Evolutionary conservation across 1,284 basidiomycete genomes (phyloP).

Genomic region (Ceratobasidium sp.): DNA sequence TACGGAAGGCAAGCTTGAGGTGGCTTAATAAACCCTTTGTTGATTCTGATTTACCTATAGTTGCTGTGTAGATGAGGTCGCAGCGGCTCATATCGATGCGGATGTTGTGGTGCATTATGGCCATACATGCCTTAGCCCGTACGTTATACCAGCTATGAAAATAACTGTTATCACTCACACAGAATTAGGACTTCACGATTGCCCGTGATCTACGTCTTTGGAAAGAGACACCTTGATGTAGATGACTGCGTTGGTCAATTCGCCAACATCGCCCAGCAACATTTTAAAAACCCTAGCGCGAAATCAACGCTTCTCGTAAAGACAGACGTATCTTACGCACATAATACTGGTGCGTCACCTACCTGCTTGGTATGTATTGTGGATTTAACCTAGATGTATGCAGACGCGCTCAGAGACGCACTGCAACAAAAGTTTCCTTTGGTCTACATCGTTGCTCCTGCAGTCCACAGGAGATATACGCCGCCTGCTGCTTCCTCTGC

Average conservation of each 20-base stretch:
- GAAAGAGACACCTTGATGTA: constrained; percentile 71
- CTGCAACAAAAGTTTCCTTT: constrained; percentile 41
- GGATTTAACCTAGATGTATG: constrained; percentile 3
- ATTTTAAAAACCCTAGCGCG: not conserved
- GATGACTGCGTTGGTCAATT: constrained; percentile 61
- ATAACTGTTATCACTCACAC: constrained; percentile 10
- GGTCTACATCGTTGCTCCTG: constrained; percentile 53
- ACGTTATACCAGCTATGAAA: constrained; percentile 22
- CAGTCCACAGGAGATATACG: constrained; percentile 49
- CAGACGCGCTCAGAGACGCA: constrained; percentile 21
- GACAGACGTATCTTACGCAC: constrained; percentile 87
- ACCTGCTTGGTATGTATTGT: constrained; percentile 9
- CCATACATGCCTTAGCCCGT: constrained; percentile 95
- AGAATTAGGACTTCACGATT: constrained; percentile 75
- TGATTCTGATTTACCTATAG: constrained; percentile 60
- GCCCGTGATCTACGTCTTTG: constrained; percentile 88
- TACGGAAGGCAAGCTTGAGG: constrained; percentile 83
- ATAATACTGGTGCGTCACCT: constrained; percentile 67
- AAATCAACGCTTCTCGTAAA: constrained; percentile 65
- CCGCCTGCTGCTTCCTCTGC: constrained; percentile 44
- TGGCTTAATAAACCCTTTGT: not conserved
- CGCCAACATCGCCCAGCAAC: constrained; percentile 36
- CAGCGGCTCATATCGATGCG: constrained; percentile 93
- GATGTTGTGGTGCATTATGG: constrained; percentile 96
- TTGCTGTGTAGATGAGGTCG: constrained; percentile 97